Evolutionary conservation across 2,329 filamentous ascomycete species (phyloP), one percentile per base, ranked within the genome.

Genomic region (Plectosphaerella sp.): DNA sequence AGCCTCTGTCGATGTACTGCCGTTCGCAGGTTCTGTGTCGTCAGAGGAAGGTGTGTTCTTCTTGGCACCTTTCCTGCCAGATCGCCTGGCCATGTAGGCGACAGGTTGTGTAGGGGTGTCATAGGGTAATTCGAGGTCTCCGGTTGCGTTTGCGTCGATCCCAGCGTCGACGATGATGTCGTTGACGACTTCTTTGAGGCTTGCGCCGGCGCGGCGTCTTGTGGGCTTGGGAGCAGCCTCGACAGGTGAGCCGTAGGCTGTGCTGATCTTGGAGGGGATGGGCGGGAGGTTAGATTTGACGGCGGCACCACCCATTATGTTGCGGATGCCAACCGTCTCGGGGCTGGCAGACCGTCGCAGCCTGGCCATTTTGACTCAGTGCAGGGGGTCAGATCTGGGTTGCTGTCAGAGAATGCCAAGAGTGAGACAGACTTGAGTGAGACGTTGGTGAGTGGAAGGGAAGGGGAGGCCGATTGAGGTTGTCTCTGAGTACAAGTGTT

Each of bases 201-300:
- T 43, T 12, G 18, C 11, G 41, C 18, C 18, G n/a, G 15, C 18
- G n/a, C 41, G n/a, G 10, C 18, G 41, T 20, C 16, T 43, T 10
- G 10, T 53, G 42, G 49, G 52, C 14, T 53, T 52, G 37, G 50
- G 50, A 18, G 41, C 41, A 6, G 41, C n/a, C 9, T 43, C 41
- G 15, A 58, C 54, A n/a, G 59, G 52, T 11, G 59, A 59, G 37
- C 61, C 61, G 42, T 62, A 62, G 4, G 55, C 58, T 10, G 57
- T 61, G 49, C 54, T 57, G 25, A 57, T 50, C 15, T 60, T 53
- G 7, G 60, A 49, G 15, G 59, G 51, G 33, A 62, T 37, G 14
- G 57, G 56, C 20, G 59, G 60, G 14, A 62, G 54, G 16, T 58
- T 52, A 14, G 57, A 48, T 10, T 45, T 50, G 24, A 62, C 54